phyloP scores from a whole-genome alignment of 805 yeast species.

The Cyberlindnera saturnus region DNA sequence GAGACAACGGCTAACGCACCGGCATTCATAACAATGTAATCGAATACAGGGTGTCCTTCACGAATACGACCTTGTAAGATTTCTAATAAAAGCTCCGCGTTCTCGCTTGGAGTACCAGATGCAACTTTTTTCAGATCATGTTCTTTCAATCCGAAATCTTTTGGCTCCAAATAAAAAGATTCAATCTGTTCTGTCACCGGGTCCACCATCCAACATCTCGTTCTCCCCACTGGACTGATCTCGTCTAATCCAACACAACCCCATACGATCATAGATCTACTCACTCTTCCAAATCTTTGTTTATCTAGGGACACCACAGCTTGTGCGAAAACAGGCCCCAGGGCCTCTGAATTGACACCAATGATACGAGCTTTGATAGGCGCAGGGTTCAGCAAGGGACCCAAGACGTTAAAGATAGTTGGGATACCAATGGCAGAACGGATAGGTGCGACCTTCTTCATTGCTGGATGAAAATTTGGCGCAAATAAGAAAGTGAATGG shows the following conservation, averaged over 20 bases:
- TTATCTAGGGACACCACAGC: conserved; percentile 64
- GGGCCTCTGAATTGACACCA: conserved; percentile 77
- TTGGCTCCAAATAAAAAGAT: conserved; percentile 50
- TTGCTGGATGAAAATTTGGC: conserved; percentile 89
- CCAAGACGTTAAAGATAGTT: conserved; percentile 87
- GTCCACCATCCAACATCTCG: conserved; percentile 72
- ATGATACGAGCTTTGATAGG: conserved; percentile 73
- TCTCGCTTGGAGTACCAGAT: conserved; percentile 83
- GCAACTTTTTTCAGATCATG: conserved; percentile 63
- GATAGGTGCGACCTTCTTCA: conserved; percentile 77
- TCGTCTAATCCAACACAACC: conserved; percentile 92
- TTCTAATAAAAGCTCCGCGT: conserved; percentile 52
- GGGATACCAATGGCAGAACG: conserved; percentile 81
- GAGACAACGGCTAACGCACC: conserved; percentile 81
- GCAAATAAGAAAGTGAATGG: conserved; percentile 75
- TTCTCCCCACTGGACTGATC: conserved; percentile 81
- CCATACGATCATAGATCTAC: conserved; percentile 78
- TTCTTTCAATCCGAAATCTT: conserved; percentile 74
- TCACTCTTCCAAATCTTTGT: conserved; percentile 32
- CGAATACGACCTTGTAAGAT: conserved; percentile 39
- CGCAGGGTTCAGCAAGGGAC: conserved; percentile 91
- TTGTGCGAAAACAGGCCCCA: conserved; percentile 82
- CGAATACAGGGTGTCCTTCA: conserved; percentile 61
- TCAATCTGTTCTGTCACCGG: conserved; percentile 36
- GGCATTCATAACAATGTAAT: conserved; percentile 85